Base-by-base conservation (phyloP, 1,284 basidiomycete species). In the Tausonia pullulans region DNA sequence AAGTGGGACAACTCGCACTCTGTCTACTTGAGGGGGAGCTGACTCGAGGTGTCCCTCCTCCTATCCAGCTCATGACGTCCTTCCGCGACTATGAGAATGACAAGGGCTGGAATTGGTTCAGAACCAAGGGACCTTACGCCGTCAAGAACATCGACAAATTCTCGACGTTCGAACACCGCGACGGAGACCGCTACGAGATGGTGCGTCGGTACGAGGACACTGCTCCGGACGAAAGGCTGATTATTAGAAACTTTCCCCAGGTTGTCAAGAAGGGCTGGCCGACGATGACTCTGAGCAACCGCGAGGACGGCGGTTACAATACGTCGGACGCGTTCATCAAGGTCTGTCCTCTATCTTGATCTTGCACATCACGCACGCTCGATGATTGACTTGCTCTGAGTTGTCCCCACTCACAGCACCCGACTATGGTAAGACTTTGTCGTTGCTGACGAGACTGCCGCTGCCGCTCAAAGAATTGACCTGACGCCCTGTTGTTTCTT, bases 51-150 rank as follows among this genome's bases (percentile, higher is more conserved):
- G 10, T 60, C 27, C 43, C 1, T 39, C 39, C 14, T 50, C 5
- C 10, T 16, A 13, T 41, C 46, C 72, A 79, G 66, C 72, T 84
- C 66, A 74, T 83, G 78, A 79, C 80, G 69, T 82, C 81, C 8
- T 75, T 75, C 60, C 78, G 82, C 10, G 77, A 81, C 65, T 84
- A 81, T 67, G 72, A 70, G 0, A 73, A 67, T 5, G 84, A 86
- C 75, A 82, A 81, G 68, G 79, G 73, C 27, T 86, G 85, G 84
- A 83, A 82, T 69, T 84, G 81, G 77, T 73, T 84, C 6, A 74
- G 79, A 55, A 73, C 75, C 40, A 72, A 70, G 70, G 81, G 64
- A 68, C 77, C 70, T 0, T 67, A 68, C 53, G 64, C 70, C 10
- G 71, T 67, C 60, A 67, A 67, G 3, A 63, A 61, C 16, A 72